Evolutionary conservation across 352 stramenopile genomes (phyloP), one percentile per base, ranked within the genome.

Genomic region (Globisporangium cystogenes): DNA sequence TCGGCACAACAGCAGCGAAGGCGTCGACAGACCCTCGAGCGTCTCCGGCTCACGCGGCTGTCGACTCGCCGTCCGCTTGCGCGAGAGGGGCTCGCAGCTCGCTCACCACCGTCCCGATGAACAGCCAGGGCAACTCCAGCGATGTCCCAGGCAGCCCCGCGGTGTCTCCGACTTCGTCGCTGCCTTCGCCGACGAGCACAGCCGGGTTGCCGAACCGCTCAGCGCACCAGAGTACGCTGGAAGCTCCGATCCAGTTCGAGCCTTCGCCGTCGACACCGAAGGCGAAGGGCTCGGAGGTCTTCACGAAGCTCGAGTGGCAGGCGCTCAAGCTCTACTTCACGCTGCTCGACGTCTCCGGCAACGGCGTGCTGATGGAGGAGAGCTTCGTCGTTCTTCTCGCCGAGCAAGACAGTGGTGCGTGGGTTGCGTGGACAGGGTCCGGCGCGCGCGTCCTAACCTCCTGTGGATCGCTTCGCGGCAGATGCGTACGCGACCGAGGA

Each of bases 401-500:
- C 27, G 82, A 93, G 48, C 82, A 93, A 61, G 79, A 93, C 59
- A 83, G 67, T 37, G 82, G 82, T 92, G 65, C 53, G 71, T n/a
- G 7, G 18, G 14, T 5, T 11, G 33, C 7, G 12, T 39, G 33
- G 33, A 18, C 0, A 1, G 8, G 18, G 33, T 11, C 15, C 2
- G 31, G 11, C 8, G 31, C 4, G 8, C 15, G 33, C 4, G 33
- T 18, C 1, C 33, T 39, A 16, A 39, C 33, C 3, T 39, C 1
- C 33, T 29, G 20, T 42, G 37, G 35, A 18, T 46, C 51, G 15
- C 60, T 35, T 29, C 23, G 10, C 41, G 52, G 27, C 57, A 90
- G 82, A 93, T 57, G 82, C 82, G 20, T 93, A 93, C 52, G 82
- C 82, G 40, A 90, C 82, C 1, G 74, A 90, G 59, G 82, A 93